phyloP scores from a whole-genome alignment of 805 yeast genomes.

The Citeromyces matritensis region DNA sequence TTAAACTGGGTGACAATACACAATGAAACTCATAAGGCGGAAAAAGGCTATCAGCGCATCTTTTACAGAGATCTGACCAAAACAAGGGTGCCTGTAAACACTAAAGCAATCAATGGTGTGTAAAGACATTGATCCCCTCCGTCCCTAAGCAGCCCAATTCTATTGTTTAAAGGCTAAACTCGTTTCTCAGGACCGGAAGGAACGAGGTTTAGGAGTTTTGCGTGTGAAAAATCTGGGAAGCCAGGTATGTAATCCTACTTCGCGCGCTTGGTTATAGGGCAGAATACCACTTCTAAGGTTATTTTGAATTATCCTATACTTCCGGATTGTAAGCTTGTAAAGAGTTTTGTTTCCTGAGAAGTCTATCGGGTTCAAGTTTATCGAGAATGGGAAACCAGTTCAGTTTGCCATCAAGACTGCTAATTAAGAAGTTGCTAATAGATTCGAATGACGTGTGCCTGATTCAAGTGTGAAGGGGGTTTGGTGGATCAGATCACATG shows the following conservation, averaged over 20 bases:
- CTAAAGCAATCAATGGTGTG: too few species aligned
- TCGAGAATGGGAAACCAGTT: constrained; percentile 48
- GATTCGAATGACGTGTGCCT: too few species aligned
- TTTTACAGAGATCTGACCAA: too few species aligned
- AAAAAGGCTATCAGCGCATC: too few species aligned
- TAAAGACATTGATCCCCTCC: too few species aligned
- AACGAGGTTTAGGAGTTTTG: constrained; percentile 81
- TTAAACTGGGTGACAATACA: too few species aligned
- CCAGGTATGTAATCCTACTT: constrained; percentile 16
- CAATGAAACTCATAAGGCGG: too few species aligned
- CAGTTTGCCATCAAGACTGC: constrained; percentile 76
- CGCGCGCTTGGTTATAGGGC: constrained; percentile 77
- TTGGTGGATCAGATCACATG: too few species aligned
- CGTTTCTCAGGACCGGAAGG: constrained; percentile 69
- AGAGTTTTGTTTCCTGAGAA: constrained; percentile 81
- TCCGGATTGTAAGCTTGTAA: constrained; percentile 42
- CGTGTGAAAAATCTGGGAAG: constrained; percentile 42
- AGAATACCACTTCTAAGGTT: constrained; percentile 73
- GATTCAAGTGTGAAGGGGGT: too few species aligned
- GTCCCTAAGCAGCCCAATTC: too few species aligned
- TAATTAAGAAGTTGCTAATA: constrained; percentile 10
- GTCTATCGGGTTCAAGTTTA: constrained; percentile 62
- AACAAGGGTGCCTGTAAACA: too few species aligned
- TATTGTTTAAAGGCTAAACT: too few species aligned
- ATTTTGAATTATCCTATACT: constrained; percentile 63